Evolutionary conservation across 176 grass and related monocot genomes (phyloP).

Genomic region (bread wheat (Triticum aestivum)): DNA sequence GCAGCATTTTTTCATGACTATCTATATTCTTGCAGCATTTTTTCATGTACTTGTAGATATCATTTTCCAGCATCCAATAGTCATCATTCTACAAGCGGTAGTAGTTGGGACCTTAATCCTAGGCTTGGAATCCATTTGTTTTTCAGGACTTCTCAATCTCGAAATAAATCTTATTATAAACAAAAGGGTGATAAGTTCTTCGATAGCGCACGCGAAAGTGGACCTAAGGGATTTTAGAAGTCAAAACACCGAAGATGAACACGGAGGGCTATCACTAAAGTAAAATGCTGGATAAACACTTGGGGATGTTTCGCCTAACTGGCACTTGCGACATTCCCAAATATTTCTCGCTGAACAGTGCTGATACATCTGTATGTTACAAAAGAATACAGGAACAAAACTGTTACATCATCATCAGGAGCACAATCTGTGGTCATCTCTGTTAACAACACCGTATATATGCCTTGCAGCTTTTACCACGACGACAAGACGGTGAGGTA

Average conservation of each 20-base stretch:
- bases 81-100: not conserved
- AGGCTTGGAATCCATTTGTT: not conserved
- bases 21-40: not conserved
- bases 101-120: too few species aligned
- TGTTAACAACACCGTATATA: not conserved
- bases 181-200: not conserved
- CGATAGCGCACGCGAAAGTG: too few species aligned
- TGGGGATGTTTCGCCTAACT: not conserved
- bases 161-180: not conserved
- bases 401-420: slow-evolving; percentile 9
- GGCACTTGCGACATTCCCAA: not conserved
- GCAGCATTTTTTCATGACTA: not conserved
- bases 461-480: not conserved
- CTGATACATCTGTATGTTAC: slow-evolving; percentile 31
- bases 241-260: not conserved
- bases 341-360: not conserved
- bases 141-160: not conserved
- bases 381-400: slow-evolving; percentile 20
- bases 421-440: not conserved
- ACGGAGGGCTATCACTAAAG: not conserved
- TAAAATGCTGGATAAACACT: not conserved
- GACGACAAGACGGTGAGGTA: not conserved
- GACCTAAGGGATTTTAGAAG: not conserved
- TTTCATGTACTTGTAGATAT: not conserved
- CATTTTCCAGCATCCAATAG: not conserved